Percentiles rank a stretch among this genome's conserved stretches.
Evolutionary conservation across 2,329 filamentous ascomycete genomes (phyloP).

Genomic region (Metarhizium album): DNA sequence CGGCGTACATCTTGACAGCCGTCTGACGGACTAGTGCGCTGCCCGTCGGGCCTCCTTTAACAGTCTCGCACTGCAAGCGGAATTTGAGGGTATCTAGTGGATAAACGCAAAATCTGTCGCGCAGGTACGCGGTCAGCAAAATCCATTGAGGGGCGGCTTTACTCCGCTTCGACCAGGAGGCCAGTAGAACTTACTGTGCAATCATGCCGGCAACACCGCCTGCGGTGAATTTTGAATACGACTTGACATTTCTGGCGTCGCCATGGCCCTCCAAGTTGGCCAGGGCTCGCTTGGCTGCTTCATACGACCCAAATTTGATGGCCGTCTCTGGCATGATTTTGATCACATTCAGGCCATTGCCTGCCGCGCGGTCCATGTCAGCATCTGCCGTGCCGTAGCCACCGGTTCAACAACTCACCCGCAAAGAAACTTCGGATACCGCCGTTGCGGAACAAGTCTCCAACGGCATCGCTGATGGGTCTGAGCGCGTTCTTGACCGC

Average conservation of each 20-base stretch:
- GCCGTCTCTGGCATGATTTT: constrained; percentile 99
- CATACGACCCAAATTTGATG: constrained; percentile 96
- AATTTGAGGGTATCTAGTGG: constrained; percentile 78
- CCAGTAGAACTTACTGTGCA: constrained; percentile 55
- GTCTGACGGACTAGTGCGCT: constrained; percentile 75
- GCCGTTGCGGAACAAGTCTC: constrained; percentile 74
- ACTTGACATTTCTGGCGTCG: constrained; percentile 68
- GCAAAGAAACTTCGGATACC: constrained; percentile 87
- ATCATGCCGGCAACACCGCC: constrained; percentile 90
- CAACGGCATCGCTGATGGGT: constrained; percentile 62
- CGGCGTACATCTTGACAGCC: constrained; percentile 73
- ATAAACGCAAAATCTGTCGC: constrained; percentile 74
- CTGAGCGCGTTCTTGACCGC: constrained; percentile 55
- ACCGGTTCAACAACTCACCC: constrained; percentile 43
- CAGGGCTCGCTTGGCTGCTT: constrained; percentile 82
- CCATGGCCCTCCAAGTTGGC: constrained; percentile 80
- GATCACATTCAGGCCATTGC: constrained; percentile 89
- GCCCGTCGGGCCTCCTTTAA: constrained; percentile 72
- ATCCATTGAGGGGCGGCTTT: neutral
- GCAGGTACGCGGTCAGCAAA: neutral
- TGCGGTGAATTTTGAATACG: constrained; percentile 79
- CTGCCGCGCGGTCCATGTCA: constrained; percentile 31
- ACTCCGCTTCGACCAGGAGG: neutral
- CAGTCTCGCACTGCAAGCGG: constrained; percentile 85
- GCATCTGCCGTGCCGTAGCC: neutral